Evolutionary conservation across 208 protist genomes (phyloP).

Genomic region (Naegleria lovaniensis): DNA sequence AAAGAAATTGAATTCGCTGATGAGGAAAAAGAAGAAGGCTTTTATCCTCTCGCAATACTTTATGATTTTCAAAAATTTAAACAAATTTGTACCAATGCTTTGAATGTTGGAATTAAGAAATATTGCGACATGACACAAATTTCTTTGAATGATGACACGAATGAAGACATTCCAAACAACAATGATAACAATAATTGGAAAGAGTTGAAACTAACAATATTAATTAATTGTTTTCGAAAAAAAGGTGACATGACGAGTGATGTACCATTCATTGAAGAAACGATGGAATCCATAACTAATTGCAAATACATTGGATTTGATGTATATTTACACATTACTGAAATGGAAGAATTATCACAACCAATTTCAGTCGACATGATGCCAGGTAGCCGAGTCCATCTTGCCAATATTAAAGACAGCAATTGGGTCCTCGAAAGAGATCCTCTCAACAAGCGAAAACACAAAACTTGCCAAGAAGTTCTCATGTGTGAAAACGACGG

Average conservation of each 20-base stretch:
- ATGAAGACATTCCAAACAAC: no score
- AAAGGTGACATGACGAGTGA: background rate
- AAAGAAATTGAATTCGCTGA: no score
- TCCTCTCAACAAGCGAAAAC: background rate
- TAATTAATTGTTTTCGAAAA: no score
- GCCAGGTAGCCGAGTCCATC: background rate
- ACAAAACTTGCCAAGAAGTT: background rate
- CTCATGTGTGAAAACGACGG: constrained; percentile 17
- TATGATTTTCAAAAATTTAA: background rate
- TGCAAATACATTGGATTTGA: background rate
- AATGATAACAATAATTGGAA: no score
- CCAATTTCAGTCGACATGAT: background rate
- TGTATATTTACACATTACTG: background rate
- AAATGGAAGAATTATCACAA: background rate
- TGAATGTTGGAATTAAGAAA: background rate
- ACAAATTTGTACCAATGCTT: background rate
- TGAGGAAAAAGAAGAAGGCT: background rate
- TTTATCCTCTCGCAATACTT: background rate
- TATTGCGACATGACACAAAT: background rate
- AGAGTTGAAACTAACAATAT: no score
- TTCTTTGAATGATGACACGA: no score
- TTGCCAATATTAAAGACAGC: background rate
- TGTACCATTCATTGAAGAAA: background rate
- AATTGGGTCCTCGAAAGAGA: background rate
- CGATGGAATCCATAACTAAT: background rate